These are phyloP conservation scores for Lepidium africanum DNA, from an alignment of 345 rosid genomes.

Conservation along the genomic window DNA sequence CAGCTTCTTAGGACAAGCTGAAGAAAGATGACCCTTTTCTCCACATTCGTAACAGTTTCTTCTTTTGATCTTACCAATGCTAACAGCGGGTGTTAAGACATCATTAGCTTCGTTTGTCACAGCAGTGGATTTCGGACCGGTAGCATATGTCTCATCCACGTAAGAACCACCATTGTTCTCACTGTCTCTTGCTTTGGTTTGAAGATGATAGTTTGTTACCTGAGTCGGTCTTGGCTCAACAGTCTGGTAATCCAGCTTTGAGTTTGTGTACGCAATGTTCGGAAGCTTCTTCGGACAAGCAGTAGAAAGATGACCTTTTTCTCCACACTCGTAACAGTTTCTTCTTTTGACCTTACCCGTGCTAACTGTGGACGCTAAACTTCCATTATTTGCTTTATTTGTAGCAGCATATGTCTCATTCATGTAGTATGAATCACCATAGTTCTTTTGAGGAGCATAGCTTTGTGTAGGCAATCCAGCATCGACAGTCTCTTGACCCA, in stretches of 20 bases:
- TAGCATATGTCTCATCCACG: constrained; percentile 2
- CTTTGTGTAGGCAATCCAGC: constrained; percentile 61
- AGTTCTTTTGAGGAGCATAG: constrained; percentile 48
- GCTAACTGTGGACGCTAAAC: neutral
- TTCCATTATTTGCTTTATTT: constrained; percentile 15
- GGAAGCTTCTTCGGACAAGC: constrained; percentile 56
- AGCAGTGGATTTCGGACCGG: neutral
- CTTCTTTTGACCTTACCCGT: constrained; percentile 68
- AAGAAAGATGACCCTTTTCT: constrained; percentile 65
- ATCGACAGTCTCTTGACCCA: constrained; percentile 47
- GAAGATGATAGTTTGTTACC: constrained; percentile 57
- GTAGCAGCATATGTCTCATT: constrained; percentile 10
- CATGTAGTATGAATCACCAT: constrained; percentile 21
- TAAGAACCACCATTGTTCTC: constrained; percentile 26
- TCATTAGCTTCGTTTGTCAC: constrained; percentile 8
- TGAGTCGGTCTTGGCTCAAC: constrained; percentile 50
- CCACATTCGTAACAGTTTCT: constrained; percentile 76
- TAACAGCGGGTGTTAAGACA: constrained; percentile 6
- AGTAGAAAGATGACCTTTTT: constrained; percentile 69
- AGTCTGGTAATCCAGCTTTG: constrained; percentile 51
- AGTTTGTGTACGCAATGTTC: constrained; percentile 16
- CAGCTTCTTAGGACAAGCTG: constrained; percentile 61
- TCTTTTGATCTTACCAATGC: constrained; percentile 61
- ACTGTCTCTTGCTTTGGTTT: constrained; percentile 15
- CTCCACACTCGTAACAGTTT: constrained; percentile 69